phyloP scores from a whole-genome alignment of 768 basidiomycete genomes.

The Boletus eberwhitei region DNA sequence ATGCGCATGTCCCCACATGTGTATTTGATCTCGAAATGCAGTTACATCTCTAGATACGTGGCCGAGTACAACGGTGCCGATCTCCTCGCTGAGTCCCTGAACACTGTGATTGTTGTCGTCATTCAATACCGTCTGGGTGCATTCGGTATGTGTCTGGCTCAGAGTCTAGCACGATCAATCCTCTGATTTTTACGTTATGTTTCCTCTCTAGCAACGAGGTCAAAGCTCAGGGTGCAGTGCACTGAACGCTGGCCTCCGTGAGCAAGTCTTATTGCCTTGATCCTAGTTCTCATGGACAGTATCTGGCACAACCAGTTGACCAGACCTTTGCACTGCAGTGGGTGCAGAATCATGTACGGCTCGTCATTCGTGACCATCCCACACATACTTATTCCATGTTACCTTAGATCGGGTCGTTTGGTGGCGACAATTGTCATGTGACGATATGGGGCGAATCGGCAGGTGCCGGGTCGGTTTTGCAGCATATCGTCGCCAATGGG shows the following conservation, averaged over 20 bases:
- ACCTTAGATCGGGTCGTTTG: slow-evolving; percentile 32
- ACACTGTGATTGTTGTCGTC: slow-evolving; percentile 25
- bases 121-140: slow-evolving; percentile 37
- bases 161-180: neutral
- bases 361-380: neutral
- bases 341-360: slow-evolving; percentile 34
- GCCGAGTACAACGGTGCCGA: slow-evolving; percentile 17
- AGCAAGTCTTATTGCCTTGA: neutral
- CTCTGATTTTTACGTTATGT: slow-evolving; percentile 19
- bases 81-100: slow-evolving; percentile 23
- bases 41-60: slow-evolving; percentile 24
- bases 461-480: slow-evolving; percentile 35
- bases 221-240: slow-evolving; percentile 29
- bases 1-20: neutral
- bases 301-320: slow-evolving; percentile 25
- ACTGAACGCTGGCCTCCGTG: slow-evolving; percentile 36
- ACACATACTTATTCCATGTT: neutral
- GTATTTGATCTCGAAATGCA: neutral
- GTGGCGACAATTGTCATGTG: slow-evolving; percentile 32
- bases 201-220: slow-evolving; percentile 32
- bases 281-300: neutral
- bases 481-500: slow-evolving; percentile 33
- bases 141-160: slow-evolving; percentile 23
- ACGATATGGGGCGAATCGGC: slow-evolving; percentile 38
- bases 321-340: slow-evolving; percentile 35